phyloP scores from a whole-genome alignment of 371 early-diverging fungal species.

The Parasitella parasitica region DNA sequence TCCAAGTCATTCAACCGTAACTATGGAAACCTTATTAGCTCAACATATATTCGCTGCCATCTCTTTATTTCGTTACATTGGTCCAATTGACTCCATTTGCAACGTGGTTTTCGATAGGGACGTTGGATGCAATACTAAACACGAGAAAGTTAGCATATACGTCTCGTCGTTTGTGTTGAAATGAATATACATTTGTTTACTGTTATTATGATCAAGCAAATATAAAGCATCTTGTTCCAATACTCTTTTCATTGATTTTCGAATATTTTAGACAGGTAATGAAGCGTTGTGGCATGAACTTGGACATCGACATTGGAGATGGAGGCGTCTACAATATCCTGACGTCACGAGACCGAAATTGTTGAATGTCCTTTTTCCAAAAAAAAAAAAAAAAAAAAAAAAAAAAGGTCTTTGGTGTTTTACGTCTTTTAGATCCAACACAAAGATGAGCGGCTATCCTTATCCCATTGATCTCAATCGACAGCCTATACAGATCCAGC shows the following conservation, averaged over 20 bases:
- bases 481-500: neutral
- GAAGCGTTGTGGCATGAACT: neutral
- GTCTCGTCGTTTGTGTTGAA: neutral
- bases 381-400: too few species aligned
- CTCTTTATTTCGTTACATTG: neutral
- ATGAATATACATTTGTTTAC: neutral
- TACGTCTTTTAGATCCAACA: neutral
- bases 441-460: neutral
- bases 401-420: neutral
- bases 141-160: neutral
- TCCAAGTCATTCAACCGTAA: neutral
- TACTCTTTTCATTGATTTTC: neutral
- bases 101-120: conserved; percentile 94
- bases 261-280: neutral
- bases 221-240: neutral
- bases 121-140: conserved; percentile 73
- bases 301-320: neutral
- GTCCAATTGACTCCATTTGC: conserved; percentile 1
- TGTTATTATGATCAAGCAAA: neutral
- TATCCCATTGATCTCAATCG: neutral
- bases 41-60: neutral
- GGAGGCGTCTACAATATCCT: too few species aligned
- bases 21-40: neutral
- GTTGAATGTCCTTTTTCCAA: neutral
- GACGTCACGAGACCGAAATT: neutral